These are phyloP conservation scores for Eragrostis nindensis DNA, from an alignment of 176 grass and related monocot genomes.

Conservation along the genomic window DNA sequence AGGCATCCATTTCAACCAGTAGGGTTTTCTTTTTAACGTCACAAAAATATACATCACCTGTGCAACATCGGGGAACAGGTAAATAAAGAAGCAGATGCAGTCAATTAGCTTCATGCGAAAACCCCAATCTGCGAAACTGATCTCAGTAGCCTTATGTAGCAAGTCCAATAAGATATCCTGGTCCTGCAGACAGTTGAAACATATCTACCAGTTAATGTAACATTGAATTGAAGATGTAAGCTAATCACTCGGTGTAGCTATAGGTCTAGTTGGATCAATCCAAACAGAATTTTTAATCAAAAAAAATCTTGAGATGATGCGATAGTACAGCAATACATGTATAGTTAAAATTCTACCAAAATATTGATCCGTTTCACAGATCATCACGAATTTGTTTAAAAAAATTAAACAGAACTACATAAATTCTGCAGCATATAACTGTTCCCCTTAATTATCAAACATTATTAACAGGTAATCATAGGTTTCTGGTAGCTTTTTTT, in stretches of 20 bases:
- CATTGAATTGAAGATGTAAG: constrained; percentile 16
- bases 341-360: not conserved
- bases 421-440: constrained; percentile 17
- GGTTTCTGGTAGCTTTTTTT: not conserved
- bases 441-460: not conserved
- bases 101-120: constrained; percentile 76
- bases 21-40: not conserved
- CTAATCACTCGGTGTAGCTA: not conserved
- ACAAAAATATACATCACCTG: constrained; percentile 61
- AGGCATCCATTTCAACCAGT: constrained; percentile 16
- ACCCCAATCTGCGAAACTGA: constrained; percentile 64
- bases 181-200: constrained; percentile 50
- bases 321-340: not conserved
- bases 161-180: constrained; percentile 63
- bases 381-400: not conserved
- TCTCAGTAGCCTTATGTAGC: constrained; percentile 62
- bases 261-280: constrained; percentile 15
- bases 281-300: constrained; percentile 2
- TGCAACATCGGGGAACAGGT: constrained; percentile 65
- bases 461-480: constrained; percentile 10
- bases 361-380: constrained; percentile 4
- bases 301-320: constrained; percentile 3
- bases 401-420: not conserved
- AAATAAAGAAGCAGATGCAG: constrained; percentile 81
- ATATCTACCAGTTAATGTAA: constrained; percentile 46